Percentiles rank a stretch among this genome's conserved stretches.
phyloP scores from a whole-genome alignment of 225 moss, liverwort and hornwort species.

The Asterella californica region DNA sequence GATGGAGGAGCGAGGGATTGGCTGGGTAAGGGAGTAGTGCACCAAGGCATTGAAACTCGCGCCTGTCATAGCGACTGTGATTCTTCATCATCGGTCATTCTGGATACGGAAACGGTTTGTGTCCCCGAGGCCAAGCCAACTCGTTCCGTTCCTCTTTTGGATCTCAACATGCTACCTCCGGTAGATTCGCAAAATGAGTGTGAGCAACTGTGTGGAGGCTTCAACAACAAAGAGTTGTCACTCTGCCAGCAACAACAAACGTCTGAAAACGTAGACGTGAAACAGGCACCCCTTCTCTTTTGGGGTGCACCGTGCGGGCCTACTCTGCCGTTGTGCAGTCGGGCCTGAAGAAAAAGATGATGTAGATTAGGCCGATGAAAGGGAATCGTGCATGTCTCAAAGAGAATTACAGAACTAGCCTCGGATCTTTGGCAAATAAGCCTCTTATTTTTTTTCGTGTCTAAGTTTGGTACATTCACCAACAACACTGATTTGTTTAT shows the following conservation, averaged over 20 bases:
- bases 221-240: constrained; percentile 3
- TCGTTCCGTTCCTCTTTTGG: constrained; percentile 47
- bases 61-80: constrained; percentile 87
- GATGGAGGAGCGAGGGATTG: constrained; percentile 60
- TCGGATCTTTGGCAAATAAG: constrained; percentile 36
- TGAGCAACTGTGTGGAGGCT: constrained; percentile 13
- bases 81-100: constrained; percentile 81
- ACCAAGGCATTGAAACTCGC: constrained; percentile 44
- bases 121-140: constrained; percentile 63
- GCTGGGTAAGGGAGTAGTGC: constrained; percentile 46
- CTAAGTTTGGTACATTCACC: constrained; percentile 50
- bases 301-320: constrained; percentile 23
- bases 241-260: constrained; percentile 13
- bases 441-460: constrained; percentile 45
- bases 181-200: constrained; percentile 24
- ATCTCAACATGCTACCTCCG: constrained; percentile 71
- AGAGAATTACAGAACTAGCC: constrained; percentile 33
- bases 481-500: constrained; percentile 53
- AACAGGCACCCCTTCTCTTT: constrained; percentile 25
- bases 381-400: constrained; percentile 24
- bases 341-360: constrained; percentile 30
- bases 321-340: constrained; percentile 42
- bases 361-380: constrained; percentile 31
- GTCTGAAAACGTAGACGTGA: constrained; percentile 26
- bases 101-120: constrained; percentile 75